These are phyloP conservation scores for Luffa aegyptiaca DNA, from an alignment of 306 rosid species.

Conservation along the genomic window DNA sequence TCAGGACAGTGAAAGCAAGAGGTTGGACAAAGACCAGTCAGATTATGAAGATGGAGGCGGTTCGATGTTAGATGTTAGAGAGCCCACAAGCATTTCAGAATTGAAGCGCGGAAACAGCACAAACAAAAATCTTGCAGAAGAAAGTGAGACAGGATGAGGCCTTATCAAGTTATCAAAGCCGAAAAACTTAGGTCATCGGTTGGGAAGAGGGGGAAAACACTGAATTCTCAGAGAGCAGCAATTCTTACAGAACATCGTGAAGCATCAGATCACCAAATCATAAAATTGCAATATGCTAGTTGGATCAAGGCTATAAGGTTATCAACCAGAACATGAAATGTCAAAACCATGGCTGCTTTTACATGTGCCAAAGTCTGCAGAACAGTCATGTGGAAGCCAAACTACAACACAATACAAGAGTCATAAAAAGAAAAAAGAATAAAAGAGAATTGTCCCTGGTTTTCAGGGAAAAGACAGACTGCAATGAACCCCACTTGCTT, in stretches of 20 bases:
- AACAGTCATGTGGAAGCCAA: conserved; percentile 26
- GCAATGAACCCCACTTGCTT: conserved; percentile 54
- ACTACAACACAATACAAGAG: conserved; percentile 22
- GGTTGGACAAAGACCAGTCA: neutral
- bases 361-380: conserved; percentile 35
- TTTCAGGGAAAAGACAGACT: conserved; percentile 57
- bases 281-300: conserved; percentile 13
- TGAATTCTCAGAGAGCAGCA: neutral
- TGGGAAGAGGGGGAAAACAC: neutral
- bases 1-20: neutral
- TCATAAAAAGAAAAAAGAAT: neutral
- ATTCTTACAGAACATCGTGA: conserved; percentile 20
- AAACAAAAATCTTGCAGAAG: neutral
- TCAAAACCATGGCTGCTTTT: conserved; percentile 27
- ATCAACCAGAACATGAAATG: conserved; percentile 1
- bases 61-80: neutral
- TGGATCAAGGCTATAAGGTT: conserved; percentile 23
- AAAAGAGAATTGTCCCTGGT: conserved; percentile 41
- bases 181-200: neutral
- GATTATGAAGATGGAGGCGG: neutral
- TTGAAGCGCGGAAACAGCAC: neutral
- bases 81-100: neutral
- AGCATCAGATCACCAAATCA: conserved; percentile 16
- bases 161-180: neutral
- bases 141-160: neutral